These are phyloP conservation scores for Saccharomycopsis microspora DNA, from an alignment of 805 yeast species.

Conservation along the genomic window DNA sequence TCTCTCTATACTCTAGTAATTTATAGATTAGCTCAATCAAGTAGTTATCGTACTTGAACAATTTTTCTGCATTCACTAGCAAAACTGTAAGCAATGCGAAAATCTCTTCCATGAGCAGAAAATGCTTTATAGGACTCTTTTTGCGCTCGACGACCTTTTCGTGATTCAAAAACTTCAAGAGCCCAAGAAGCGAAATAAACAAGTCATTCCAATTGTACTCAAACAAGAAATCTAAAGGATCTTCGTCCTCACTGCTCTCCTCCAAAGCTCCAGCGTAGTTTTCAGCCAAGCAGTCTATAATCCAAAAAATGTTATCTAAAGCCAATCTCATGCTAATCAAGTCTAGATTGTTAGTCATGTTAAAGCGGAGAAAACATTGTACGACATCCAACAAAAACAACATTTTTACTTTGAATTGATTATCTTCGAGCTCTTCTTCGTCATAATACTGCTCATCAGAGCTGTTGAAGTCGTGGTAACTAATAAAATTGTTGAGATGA, in stretches of 20 bases:
- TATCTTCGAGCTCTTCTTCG: constrained; percentile 21
- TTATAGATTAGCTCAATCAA: constrained; percentile 15
- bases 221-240: constrained; percentile 3
- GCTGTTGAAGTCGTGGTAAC: constrained; percentile 1
- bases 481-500: constrained; percentile 17
- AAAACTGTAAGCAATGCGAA: constrained; percentile 19
- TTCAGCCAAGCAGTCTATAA: constrained; percentile 17
- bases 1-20: constrained; percentile 8
- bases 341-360: constrained; percentile 27
- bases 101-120: constrained; percentile 22
- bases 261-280: constrained; percentile 12
- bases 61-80: constrained; percentile 12
- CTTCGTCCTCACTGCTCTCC: not conserved
- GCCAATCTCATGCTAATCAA: constrained; percentile 24
- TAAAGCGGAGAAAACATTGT: constrained; percentile 26
- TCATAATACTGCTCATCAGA: constrained; percentile 3
- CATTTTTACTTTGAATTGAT: constrained; percentile 23
- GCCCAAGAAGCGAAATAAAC: constrained; percentile 22
- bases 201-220: constrained; percentile 28
- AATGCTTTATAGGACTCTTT: constrained; percentile 13
- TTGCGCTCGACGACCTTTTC: constrained; percentile 16
- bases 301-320: constrained; percentile 21
- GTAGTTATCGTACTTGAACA: constrained; percentile 14
- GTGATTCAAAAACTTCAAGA: constrained; percentile 22
- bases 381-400: constrained; percentile 26